Conservation (phyloP, 495 filamentous ascomycete species). For the Penicillium roqueforti region DNA sequence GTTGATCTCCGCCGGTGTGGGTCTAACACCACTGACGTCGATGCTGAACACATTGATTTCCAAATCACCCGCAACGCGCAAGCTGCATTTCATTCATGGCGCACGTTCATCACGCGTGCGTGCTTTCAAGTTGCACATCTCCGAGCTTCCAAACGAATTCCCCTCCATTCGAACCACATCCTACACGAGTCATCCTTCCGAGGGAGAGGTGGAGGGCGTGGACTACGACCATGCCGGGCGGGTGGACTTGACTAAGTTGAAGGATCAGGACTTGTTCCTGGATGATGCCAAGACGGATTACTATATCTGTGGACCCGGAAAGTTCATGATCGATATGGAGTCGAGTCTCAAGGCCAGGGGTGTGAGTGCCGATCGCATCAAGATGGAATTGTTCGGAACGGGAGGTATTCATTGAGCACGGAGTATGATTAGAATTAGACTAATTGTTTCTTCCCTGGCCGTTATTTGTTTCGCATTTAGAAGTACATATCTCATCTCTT, state of each 20-base stretch:
- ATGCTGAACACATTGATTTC: slow-evolving; percentile 59
- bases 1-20: slow-evolving; percentile 66
- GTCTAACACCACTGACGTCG: slow-evolving; percentile 62
- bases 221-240: slow-evolving; percentile 55
- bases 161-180: slow-evolving; percentile 37
- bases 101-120: slow-evolving; percentile 42
- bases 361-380: slow-evolving; percentile 51
- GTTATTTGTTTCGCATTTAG: neutral
- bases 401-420: slow-evolving; percentile 39
- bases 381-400: slow-evolving; percentile 66
- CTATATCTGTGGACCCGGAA: slow-evolving; percentile 63
- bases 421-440: neutral
- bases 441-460: neutral
- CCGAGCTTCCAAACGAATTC: slow-evolving; percentile 37
- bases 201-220: slow-evolving; percentile 46
- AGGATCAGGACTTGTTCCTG: slow-evolving; percentile 50
- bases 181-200: slow-evolving; percentile 36
- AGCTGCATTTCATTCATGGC: slow-evolving; percentile 60
- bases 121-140: slow-evolving; percentile 47
- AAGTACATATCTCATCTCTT: slow-evolving; percentile 11
- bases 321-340: slow-evolving; percentile 60
- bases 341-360: slow-evolving; percentile 46
- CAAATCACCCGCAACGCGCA: slow-evolving; percentile 32
- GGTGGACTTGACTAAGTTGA: slow-evolving; percentile 52
- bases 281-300: slow-evolving; percentile 54